Base-by-base conservation (phyloP, 2,329 filamentous ascomycete species). In the Trichoderma sp. region DNA sequence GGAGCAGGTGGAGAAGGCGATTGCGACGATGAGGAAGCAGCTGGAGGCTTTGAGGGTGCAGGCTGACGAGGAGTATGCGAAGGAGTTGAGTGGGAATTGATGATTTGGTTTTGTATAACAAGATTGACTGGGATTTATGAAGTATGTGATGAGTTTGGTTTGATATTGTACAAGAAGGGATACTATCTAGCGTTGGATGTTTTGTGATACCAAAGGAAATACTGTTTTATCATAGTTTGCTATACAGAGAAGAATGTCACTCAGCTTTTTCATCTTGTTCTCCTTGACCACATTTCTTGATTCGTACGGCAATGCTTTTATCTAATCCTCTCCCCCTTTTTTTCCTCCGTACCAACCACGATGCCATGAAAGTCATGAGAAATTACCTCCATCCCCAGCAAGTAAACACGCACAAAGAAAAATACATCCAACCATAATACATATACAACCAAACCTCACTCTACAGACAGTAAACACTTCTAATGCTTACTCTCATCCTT, bases 401-500 rank as follows among this genome's bases (percentile, higher is more conserved):
- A n/a, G 15, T 9, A 58, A 58, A 58, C 2, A 43, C 4, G 12
- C 18, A 60, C 24, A 60, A 34, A 32, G 26, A n/a, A 60, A 14
- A 21, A 51, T 3, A 14, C 47, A 53, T 3, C 47, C 5, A 53
- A 14, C 5, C 47, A 53, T 7, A 4, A 24, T 53, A 53, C 47
- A 53, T 14, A 12, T 53, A 53, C 11, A 51, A 5, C n/a, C n/a
- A 53, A 53, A 3, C n/a, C 47, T 24, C 47, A n/a, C 43, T 47
- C 0, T 5, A 43, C 39, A 43, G 43, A 36, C 14, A 36, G 34
- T 5, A 32, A 58, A 58, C 9, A n/a, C 47, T 26, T n/a, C 73
- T 71, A 78, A 47, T 78, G 73, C 76, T 81, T 80, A 24, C 76
- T 86, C 82, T 92, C 91, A 74, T 89, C 88, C 83, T 89, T 90